Percentiles rank a stretch among this genome's conserved stretches.
Conservation (phyloP, 2,329 filamentous ascomycete genomes). For the Nannizziopsis arthrosporioides region DNA sequence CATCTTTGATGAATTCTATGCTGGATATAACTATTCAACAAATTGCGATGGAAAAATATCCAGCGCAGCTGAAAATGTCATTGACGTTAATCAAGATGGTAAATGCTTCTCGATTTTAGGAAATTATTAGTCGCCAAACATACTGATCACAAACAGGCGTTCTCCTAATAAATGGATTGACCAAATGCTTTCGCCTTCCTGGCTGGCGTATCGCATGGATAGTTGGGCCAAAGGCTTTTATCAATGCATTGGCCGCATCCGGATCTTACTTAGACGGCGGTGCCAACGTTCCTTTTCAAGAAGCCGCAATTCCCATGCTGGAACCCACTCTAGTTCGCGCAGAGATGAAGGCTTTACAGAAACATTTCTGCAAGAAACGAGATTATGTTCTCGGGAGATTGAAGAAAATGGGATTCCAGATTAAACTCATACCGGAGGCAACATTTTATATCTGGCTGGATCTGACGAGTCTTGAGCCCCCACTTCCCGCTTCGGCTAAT, state of each 20-base stretch:
- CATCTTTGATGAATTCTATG: slow-evolving; percentile 95
- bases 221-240: slow-evolving; percentile 88
- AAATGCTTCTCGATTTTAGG: slow-evolving; percentile 12
- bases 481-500: slow-evolving; percentile 48
- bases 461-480: slow-evolving; percentile 37
- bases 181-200: slow-evolving; percentile 90
- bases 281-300: slow-evolving; percentile 89
- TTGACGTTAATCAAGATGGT: slow-evolving; percentile 72
- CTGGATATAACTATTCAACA: slow-evolving; percentile 88
- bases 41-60: slow-evolving; percentile 85
- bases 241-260: slow-evolving; percentile 82
- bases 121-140: slow-evolving; percentile 9
- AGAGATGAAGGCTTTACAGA: slow-evolving; percentile 84
- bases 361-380: slow-evolving; percentile 83
- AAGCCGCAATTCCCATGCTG: slow-evolving; percentile 87
- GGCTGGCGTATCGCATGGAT: slow-evolving; percentile 98
- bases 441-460: slow-evolving; percentile 89
- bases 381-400: slow-evolving; percentile 79
- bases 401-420: slow-evolving; percentile 72
- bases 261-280: slow-evolving; percentile 91
- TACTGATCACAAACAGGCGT: slow-evolving; percentile 48
- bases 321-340: slow-evolving; percentile 65
- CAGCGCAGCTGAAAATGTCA: slow-evolving; percentile 76
- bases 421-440: slow-evolving; percentile 73
- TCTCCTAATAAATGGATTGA: slow-evolving; percentile 87